Evolutionary conservation across 2,329 filamentous ascomycete species (phyloP), one percentile per base, ranked within the genome.

Genomic region (Venturia pyrina): DNA sequence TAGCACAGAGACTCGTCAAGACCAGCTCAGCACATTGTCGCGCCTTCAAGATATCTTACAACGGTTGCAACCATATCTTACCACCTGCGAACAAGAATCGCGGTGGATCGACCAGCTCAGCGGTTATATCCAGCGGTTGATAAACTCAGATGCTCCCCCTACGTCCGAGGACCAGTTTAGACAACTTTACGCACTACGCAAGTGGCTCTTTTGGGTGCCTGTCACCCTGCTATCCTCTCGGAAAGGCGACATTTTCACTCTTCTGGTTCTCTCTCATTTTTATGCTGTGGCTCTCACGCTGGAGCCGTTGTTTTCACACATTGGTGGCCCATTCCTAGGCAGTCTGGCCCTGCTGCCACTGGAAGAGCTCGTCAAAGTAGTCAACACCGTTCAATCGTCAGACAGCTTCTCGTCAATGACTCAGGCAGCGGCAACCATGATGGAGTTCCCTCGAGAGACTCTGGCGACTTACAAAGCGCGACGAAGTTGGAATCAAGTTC

Each of bases 201-300:
- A 90, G 70, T 97, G 93, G 92, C 85, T 98, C 19, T 96, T 98
- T 78, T 98, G 93, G 92, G 86, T 96, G 65, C 95, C 95, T 0
- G 87, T 96, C 43, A 87, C 87, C 70, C 89, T 93, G 71, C 83
- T 97, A 34, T 89, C 93, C 74, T 86, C 87, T 69, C 89, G 88
- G 60, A 86, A 88, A 63, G 85, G 86, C 44, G 91, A 93, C 69
- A 84, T 90, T 32, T 90, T 86, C 67, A 89, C 91, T 1, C 82
- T 97, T 70, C 82, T 96, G 64, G 87, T 96, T 68, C 87, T 98
- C 65, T 90, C 92, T 13, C 90, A 98, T 74, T 91, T 96, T 75
- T 98, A 96, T 78, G 93, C 91, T 0, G 87, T 92, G 21, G 92
- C 91, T 3, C 82, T 98, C 67, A 86, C 91, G 48, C 85, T 98